Evolutionary conservation across 2,329 filamentous ascomycete species (phyloP).

Genomic region (Claviceps africana): DNA sequence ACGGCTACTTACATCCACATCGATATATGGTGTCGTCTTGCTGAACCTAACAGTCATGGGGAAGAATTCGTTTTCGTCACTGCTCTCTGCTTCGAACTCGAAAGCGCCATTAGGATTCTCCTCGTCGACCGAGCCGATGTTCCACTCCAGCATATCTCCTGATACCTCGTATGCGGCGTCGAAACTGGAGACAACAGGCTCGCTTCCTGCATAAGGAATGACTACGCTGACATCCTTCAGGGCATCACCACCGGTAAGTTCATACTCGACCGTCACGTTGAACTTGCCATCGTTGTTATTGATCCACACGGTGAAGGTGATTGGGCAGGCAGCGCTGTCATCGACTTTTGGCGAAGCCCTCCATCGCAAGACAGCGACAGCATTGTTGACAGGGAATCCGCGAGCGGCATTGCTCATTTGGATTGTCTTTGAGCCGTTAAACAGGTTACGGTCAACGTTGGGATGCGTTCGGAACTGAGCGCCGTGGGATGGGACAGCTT

Average conservation of each 20-base stretch:
- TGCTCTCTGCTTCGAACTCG: conserved; percentile 83
- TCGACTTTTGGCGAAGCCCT: conserved; percentile 70
- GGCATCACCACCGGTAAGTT: conserved; percentile 66
- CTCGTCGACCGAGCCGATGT: conserved; percentile 71
- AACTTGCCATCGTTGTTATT: conserved; percentile 76
- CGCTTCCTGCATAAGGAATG: conserved; percentile 73
- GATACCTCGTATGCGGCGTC: conserved; percentile 90
- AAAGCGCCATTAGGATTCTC: conserved; percentile 76
- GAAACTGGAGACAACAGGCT: conserved; percentile 82
- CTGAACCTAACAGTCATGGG: conserved; percentile 87
- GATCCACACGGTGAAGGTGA: conserved; percentile 96
- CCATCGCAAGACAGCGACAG: conserved; percentile 88
- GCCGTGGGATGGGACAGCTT: conserved; percentile 62
- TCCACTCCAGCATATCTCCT: conserved; percentile 88
- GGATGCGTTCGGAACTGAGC: conserved; percentile 92
- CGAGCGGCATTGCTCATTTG: conserved; percentile 80
- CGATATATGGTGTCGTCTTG: conserved; percentile 74
- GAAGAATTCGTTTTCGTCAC: conserved; percentile 91
- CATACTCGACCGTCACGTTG: conserved; percentile 90
- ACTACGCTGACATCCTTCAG: conserved; percentile 75
- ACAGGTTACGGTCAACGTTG: conserved; percentile 82
- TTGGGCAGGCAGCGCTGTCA: conserved; percentile 68
- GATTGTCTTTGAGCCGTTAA: conserved; percentile 69
- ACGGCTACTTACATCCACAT: conserved; percentile 67
- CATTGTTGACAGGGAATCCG: conserved; percentile 88